phyloP scores from a whole-genome alignment of 1,139 yeast species.

The Meyerozyma smithsonii region DNA sequence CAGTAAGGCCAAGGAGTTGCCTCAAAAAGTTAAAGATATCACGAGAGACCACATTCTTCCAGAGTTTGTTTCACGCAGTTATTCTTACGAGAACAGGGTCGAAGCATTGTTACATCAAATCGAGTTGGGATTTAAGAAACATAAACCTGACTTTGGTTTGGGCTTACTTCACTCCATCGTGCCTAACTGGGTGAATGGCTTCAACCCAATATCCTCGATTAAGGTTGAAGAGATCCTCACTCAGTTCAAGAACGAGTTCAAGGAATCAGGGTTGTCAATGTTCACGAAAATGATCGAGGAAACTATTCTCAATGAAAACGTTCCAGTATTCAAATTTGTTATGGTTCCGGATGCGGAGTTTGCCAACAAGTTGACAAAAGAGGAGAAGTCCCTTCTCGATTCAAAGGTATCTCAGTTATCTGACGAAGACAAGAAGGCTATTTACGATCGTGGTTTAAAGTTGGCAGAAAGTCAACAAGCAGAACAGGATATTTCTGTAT shows the following conservation, averaged over 20 bases:
- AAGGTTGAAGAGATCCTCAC: slow-evolving; percentile 59
- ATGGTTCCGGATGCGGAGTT: slow-evolving; percentile 68
- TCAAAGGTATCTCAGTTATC: slow-evolving; percentile 40
- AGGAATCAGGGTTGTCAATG: slow-evolving; percentile 48
- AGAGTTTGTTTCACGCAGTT: slow-evolving; percentile 39
- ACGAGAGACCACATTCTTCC: slow-evolving; percentile 34
- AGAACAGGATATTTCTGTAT: slow-evolving; percentile 67
- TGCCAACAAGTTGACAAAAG: slow-evolving; percentile 41
- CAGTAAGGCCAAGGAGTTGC: slow-evolving; percentile 44
- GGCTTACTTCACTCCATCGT: slow-evolving; percentile 67
- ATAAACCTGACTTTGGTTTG: slow-evolving; percentile 88
- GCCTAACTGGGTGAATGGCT: slow-evolving; percentile 80
- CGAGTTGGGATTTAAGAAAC: slow-evolving; percentile 78
- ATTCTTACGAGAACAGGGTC: slow-evolving; percentile 54
- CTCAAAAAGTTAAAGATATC: slow-evolving; percentile 40
- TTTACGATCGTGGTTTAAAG: slow-evolving; percentile 55
- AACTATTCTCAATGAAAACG: slow-evolving; percentile 40
- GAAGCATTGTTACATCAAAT: slow-evolving; percentile 86
- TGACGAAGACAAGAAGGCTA: slow-evolving; percentile 52
- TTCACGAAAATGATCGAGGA: slow-evolving; percentile 54
- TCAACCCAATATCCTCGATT: slow-evolving; percentile 63
- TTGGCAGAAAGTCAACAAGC: slow-evolving; percentile 61
- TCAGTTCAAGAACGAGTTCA: slow-evolving; percentile 58
- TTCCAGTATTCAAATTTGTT: slow-evolving; percentile 61
- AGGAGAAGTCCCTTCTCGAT: slow-evolving; percentile 54